Evolutionary conservation across 164 flowering plant genomes (phyloP).

Genomic region (Vitis vinifera): DNA sequence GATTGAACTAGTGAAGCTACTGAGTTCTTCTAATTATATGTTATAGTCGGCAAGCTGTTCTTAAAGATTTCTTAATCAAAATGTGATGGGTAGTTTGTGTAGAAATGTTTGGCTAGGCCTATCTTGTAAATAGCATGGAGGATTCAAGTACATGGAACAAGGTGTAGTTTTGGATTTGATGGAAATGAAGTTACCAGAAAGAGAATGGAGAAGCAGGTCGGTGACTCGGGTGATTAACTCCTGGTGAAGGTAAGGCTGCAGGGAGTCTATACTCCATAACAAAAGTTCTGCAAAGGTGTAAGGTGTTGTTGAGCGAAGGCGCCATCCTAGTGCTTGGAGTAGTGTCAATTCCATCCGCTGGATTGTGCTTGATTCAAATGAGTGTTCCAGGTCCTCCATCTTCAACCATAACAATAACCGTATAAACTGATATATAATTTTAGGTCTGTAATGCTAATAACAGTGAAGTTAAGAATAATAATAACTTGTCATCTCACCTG

Average conservation of each 20-base stretch:
- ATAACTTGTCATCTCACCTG: conserved; percentile 38
- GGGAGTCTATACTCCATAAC: conserved; percentile 19
- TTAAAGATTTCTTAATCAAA: too few species aligned
- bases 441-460: not conserved
- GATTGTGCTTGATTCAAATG: conserved; percentile 35
- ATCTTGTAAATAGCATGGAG: too few species aligned
- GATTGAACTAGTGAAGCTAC: too few species aligned
- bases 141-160: not conserved
- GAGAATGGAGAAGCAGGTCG: conserved; percentile 38
- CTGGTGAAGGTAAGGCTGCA: conserved; percentile 18
- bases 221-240: conserved; percentile 30
- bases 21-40: too few species aligned
- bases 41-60: too few species aligned
- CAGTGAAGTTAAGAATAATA: not conserved
- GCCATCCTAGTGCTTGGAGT: conserved; percentile 49
- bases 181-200: conserved; percentile 34
- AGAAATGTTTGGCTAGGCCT: too few species aligned
- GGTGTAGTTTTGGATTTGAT: not conserved
- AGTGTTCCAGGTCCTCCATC: conserved; percentile 43
- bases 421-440: not conserved
- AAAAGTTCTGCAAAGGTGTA: conserved; percentile 47
- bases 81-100: too few species aligned
- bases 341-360: conserved; percentile 54
- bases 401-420: not conserved
- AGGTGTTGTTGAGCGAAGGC: conserved; percentile 39